Conservation (phyloP, 2,329 filamentous ascomycete genomes). For the Trichoderma endophyticum region DNA sequence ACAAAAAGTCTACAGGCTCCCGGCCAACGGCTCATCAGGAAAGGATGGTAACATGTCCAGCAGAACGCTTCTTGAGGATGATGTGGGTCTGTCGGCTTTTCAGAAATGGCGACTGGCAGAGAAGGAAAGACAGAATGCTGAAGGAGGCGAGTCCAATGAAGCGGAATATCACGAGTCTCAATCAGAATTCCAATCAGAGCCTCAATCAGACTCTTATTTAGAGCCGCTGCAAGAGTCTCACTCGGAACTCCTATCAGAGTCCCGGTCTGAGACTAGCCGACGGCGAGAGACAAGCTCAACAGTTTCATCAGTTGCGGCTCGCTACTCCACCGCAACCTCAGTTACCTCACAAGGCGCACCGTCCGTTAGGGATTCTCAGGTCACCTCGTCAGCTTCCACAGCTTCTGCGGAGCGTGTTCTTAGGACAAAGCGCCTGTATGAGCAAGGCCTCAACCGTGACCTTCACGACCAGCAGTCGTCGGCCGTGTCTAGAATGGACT, state of each 20-base stretch:
- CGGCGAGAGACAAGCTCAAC: slow-evolving; percentile 87
- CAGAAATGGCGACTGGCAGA: slow-evolving; percentile 68
- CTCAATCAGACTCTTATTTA: slow-evolving; percentile 53
- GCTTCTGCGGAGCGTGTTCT: slow-evolving; percentile 59
- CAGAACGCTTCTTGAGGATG: slow-evolving; percentile 78
- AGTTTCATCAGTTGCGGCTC: slow-evolving; percentile 61
- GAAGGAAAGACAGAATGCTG: slow-evolving; percentile 48
- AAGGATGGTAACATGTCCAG: slow-evolving; percentile 58
- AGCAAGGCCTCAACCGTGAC: slow-evolving; percentile 75
- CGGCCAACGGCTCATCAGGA: slow-evolving; percentile 44
- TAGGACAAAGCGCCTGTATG: slow-evolving; percentile 74
- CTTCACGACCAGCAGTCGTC: slow-evolving; percentile 77
- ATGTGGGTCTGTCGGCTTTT: slow-evolving; percentile 79
- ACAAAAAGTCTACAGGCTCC: slow-evolving; percentile 91
- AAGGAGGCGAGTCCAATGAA: slow-evolving; percentile 38
- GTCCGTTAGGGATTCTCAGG: slow-evolving; percentile 51
- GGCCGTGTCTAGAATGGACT: slow-evolving; percentile 75
- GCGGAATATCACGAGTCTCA: slow-evolving; percentile 26
- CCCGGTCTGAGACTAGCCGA: slow-evolving; percentile 62
- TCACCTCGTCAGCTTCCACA: slow-evolving; percentile 37
- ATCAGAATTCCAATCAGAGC: slow-evolving; percentile 34
- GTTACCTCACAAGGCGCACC: slow-evolving; percentile 64
- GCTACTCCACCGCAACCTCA: slow-evolving; percentile 85
- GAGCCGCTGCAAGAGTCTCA: neutral
- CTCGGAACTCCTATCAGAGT: slow-evolving; percentile 35